Evolutionary conservation across 2,329 filamentous ascomycete genomes (phyloP), one percentile per base, ranked within the genome.

Genomic region (Neonectria faginata): DNA sequence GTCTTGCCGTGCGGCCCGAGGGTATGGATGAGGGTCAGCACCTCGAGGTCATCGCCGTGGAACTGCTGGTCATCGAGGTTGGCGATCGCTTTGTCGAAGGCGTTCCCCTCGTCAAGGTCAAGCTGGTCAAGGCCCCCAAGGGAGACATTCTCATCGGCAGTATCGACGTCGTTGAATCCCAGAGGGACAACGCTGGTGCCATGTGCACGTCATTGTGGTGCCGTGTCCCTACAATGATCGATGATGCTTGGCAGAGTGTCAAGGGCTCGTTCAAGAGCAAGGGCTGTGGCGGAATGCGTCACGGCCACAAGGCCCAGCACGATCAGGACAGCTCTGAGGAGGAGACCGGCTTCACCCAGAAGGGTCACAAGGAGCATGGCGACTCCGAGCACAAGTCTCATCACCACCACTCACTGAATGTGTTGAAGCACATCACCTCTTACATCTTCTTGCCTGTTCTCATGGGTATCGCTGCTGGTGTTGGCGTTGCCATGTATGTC

Each of bases 361-460:
- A 51, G 8, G 62, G 47, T 51, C 48, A 61, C 27, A 65, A 69
- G 60, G 60, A 66, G 58, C 67, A 75, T 45, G 68, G 69, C 54
- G 73, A 72, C 55, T 54, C 52, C 31, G 42, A 76, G 65, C 73
- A 74, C 48, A 62, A 62, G 33, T 33, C 48, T 33, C 65, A 63
- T 39, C 74, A 69, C 65, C 67, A 77, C 57, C 75, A 77, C 69
- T 75, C 71, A 60, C 85, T 86, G 79, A 76, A 80, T 57, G 77
- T 88, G 27, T 68, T 88, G 51, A 82, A 83, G 73, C 86, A 86
- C 70, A 82, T 91, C 54, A 82, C 86, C 67, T 81, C 88, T 41
- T 87, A 90, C 66, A 84, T 93, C 48, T 76, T 93, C 52, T 81
- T 93, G 42, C 91, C 91, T 2, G 83, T 92, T 57, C 79, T 91